A percentile compares a stretch with the other conserved stretches of the same genome.
phyloP scores from a whole-genome alignment of 805 yeast species.

The Danielia reshetovae region DNA sequence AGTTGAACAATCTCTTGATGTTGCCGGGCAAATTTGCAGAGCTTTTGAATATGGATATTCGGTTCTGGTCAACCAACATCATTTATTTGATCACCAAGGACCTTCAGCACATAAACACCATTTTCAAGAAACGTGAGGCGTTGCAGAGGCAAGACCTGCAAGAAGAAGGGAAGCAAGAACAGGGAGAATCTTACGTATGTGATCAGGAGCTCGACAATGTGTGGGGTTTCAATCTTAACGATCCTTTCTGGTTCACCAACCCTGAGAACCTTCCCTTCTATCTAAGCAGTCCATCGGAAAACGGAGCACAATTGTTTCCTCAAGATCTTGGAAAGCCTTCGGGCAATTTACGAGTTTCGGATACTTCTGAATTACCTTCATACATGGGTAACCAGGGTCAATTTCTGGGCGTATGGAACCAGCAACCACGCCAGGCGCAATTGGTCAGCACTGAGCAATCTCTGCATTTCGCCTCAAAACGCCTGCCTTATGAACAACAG shows the following conservation, averaged over 20 bases:
- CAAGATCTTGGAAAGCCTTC: too few relatives aligned
- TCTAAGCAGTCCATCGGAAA: slow-evolving; percentile 12
- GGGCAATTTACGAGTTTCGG: too few relatives aligned
- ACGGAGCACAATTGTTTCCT: background rate
- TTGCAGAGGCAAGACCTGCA: background rate
- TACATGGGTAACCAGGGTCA: too few relatives aligned
- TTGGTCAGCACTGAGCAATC: too few relatives aligned
- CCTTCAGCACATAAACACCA: slow-evolving; percentile 23
- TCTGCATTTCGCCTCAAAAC: too few relatives aligned
- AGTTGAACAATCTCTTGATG: slow-evolving; percentile 16
- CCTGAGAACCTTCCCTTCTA: slow-evolving; percentile 44
- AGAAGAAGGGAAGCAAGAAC: background rate
- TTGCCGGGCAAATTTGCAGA: slow-evolving; percentile 8
- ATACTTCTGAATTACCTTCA: too few relatives aligned
- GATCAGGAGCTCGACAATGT: slow-evolving; percentile 10
- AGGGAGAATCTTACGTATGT: too few relatives aligned
- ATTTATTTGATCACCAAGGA: slow-evolving; percentile 29
- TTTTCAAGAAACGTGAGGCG: slow-evolving; percentile 10
- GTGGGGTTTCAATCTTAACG: slow-evolving; percentile 40
- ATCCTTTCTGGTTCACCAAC: slow-evolving; percentile 51
- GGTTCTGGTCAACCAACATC: slow-evolving; percentile 34
- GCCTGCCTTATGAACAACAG: too few relatives aligned
- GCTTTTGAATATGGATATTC: background rate
- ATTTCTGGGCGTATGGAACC: too few relatives aligned
- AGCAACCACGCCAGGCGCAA: too few relatives aligned